Base-by-base conservation (phyloP, 306 rosid genomes). In the Betula pendula region DNA sequence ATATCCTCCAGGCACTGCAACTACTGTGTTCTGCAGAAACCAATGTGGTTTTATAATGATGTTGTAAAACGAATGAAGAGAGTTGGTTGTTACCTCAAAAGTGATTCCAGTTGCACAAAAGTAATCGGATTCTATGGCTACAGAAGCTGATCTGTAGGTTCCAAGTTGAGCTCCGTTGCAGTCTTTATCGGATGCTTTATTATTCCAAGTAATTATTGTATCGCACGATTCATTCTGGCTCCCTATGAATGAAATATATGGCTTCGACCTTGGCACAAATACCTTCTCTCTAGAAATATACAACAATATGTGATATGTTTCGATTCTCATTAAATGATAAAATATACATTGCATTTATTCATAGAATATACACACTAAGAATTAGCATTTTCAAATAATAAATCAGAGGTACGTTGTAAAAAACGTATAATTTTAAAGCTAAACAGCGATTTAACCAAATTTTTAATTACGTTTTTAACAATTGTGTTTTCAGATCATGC, bases 171-270 rank as follows among this genome's bases (percentile, higher is more conserved):
- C 69, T 19, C 98, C 97, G 53, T 74, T 68, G 3, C 70, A 45
- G 67, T 85, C 93, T 74, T 9, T 87, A 16, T 95, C 98, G 0
- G 97, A 95, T 13, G 98, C 92, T 72, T 92, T 95, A 29, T 81
- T 78, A 81, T 90, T 89, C 98, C 97, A 92, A 25, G 93, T 79
- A 55, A 95, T 90, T 12, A 90, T 79, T 40, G 85, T 85, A 9
- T 72, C 62, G 12, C 85, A 43, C 53, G 85, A 85, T 40, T 22
- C 35, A 75, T 81, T 83, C 71, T 80, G 78, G 52, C 79, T 83
- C 3, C 97, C 98, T 42, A 95, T 84, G 49, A 95, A 89, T 72
- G 98, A 95, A 75, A 95, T 77, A 79, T 85, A 90, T 75, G 97
- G 97, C 76, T 95, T 95, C 22, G 72, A 80, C 8, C 10, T 84